These are phyloP conservation scores for Rhizopus arrhizus DNA, from an alignment of 371 early-diverging fungal genomes.

Conservation along the genomic window DNA sequence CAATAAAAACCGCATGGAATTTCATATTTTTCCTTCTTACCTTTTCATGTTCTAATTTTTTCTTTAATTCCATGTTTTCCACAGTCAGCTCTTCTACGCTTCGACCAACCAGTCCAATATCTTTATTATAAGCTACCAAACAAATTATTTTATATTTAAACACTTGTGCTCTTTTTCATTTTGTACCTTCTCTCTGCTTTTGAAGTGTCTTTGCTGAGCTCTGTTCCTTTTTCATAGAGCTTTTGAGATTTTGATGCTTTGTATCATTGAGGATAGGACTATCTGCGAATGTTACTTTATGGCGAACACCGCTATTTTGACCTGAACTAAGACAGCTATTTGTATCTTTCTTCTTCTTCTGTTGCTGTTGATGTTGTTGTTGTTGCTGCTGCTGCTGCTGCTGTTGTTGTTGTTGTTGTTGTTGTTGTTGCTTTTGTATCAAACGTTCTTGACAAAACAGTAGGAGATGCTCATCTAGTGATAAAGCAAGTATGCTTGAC, in stretches of 20 bases:
- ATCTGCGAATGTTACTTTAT: constrained; percentile 15
- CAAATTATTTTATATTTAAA: not conserved
- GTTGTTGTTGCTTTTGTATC: not conserved
- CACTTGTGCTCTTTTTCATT: not conserved
- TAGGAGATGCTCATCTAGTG: not conserved
- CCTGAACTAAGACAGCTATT: constrained; percentile 20
- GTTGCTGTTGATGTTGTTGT: constrained; percentile 6
- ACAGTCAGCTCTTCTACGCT: constrained; percentile 32
- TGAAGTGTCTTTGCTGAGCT: constrained; percentile 41
- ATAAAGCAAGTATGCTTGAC: not conserved
- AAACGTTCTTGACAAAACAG: not conserved
- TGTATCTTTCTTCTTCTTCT: not conserved
- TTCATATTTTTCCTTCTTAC: constrained; percentile 11
- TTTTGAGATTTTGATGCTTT: constrained; percentile 19
- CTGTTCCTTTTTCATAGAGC: constrained; percentile 38
- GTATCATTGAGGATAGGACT: constrained; percentile 14
- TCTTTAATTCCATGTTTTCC: constrained; percentile 32
- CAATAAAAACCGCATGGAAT: not conserved
- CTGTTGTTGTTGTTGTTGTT: not conserved
- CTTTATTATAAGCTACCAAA: constrained; percentile 36
- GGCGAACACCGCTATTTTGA: constrained; percentile 6
- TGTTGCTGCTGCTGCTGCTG: not conserved
- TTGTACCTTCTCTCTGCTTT: constrained; percentile 49
- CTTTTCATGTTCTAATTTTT: constrained; percentile 36
- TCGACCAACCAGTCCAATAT: constrained; percentile 36